These are phyloP conservation scores for Aquanectria penicillioides DNA, from an alignment of 2,329 filamentous ascomycete species.

Conservation along the genomic window DNA sequence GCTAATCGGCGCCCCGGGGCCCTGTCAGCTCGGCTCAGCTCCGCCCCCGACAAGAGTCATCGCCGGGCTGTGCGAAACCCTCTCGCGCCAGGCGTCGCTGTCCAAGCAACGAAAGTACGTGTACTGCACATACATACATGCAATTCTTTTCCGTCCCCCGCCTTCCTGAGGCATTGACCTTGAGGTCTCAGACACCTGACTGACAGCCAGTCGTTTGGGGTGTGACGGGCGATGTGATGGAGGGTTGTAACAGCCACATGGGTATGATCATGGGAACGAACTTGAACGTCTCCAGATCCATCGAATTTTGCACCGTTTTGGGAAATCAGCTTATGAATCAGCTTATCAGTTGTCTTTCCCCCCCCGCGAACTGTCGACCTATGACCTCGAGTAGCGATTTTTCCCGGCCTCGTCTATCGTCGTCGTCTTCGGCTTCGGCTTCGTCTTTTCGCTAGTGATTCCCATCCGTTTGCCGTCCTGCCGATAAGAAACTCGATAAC, in stretches of 20 bases:
- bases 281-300: no score
- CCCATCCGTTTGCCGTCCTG: no score
- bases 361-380: background rate
- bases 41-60: conserved; percentile 28
- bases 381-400: conserved; percentile 1
- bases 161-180: conserved; percentile 3
- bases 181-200: conserved; percentile 9
- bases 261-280: conserved; percentile 11
- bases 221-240: background rate
- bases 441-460: no score
- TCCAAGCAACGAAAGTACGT: background rate
- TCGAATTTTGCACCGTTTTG: background rate
- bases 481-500: no score
- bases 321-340: background rate
- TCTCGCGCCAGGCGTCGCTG: no score
- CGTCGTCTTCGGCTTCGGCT: background rate
- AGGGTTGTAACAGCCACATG: conserved; percentile 3
- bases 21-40: conserved; percentile 29
- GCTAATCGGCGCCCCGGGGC: background rate
- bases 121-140: no score
- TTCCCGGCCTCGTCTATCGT: background rate
- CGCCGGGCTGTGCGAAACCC: conserved; percentile 22
- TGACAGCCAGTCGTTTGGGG: conserved; percentile 1
- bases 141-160: background rate
- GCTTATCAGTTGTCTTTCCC: conserved; percentile 3